Evolutionary conservation across 768 basidiomycete species (phyloP), one percentile per base, ranked within the genome.

Genomic region (Tubosaeta sp.): DNA sequence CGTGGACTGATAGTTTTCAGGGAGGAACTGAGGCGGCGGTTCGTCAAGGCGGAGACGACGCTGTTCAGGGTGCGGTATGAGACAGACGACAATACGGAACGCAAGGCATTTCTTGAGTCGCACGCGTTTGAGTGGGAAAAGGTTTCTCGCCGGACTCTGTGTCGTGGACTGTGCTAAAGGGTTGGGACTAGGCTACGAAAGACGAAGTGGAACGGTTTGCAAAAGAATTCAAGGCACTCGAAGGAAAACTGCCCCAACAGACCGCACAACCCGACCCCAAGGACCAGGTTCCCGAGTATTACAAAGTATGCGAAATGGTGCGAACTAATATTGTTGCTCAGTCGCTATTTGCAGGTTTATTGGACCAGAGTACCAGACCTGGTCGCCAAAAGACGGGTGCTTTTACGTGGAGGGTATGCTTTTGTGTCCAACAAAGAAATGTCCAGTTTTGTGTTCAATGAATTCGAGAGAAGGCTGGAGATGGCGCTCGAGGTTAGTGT

Each of bases 321-420:
- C 27, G 11, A 25, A 37, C 27, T 5, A 35, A 7, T 7, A 5
- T 26, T 37, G 17, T 37, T 37, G 31, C 38, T 39, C 37, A 9
- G 43, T 31, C 29, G 16, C 45, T 45, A 10, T 16, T n/a, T 5
- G 9, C 44, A 97, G 94, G 94, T 97, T n/a, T 85, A 81, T 67
- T 99, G 97, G 97, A 94, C 88, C 12, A 84, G 86, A 55, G 95
- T 98, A 3, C 91, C 92, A 6, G 93, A 97, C 68, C 80, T 99
- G 1, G 88, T 99, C 8, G 87, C 86, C 54, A 83, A 79, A 63
- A 77, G 95, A 17, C 79, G 77, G 42, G 91, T 97, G 1, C 83
- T 91, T 55, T 72, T 99, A 35, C 78, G 76, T 54, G 76, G 73
- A 6, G 95, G 95, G 1, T 85, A 84, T 76, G 95, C 95, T n/a